Conservation (phyloP, 169 alveolate genomes). For the Plasmodium chabaudi region DNA sequence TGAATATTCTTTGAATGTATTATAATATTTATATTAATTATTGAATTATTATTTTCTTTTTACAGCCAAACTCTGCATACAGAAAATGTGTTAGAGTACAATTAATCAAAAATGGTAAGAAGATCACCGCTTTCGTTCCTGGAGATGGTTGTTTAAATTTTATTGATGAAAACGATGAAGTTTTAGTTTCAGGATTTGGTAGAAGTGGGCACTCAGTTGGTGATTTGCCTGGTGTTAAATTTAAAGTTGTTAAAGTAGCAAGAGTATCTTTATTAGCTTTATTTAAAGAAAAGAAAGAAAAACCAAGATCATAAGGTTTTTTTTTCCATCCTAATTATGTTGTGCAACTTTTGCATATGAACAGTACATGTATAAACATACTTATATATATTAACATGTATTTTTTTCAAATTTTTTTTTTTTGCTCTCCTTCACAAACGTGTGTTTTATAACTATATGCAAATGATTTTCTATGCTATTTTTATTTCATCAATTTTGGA, state of each 20-base stretch:
- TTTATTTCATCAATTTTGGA: too few species aligned
- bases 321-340: not conserved
- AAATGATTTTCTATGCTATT: too few species aligned
- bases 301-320: slow-evolving; percentile 92
- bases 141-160: slow-evolving; percentile 99
- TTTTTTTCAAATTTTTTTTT: not conserved
- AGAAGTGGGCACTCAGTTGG: slow-evolving; percentile 99
- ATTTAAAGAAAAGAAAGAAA: slow-evolving; percentile 98
- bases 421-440: not conserved
- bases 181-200: slow-evolving; percentile 99
- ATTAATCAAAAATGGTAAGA: slow-evolving; percentile 99
- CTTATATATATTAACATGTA: not conserved
- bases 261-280: slow-evolving; percentile 97
- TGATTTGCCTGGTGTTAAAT: slow-evolving; percentile 99
- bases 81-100: slow-evolving; percentile 99
- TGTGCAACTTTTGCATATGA: not conserved
- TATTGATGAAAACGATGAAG: slow-evolving; percentile 99
- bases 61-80: slow-evolving; percentile 99
- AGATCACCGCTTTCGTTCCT: slow-evolving; percentile 99
- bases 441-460: too few species aligned
- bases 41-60: not conserved
- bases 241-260: slow-evolving; percentile 98
- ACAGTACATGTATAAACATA: not conserved
- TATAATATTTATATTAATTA: not conserved
- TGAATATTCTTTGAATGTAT: too few species aligned